Evolutionary conservation across 352 stramenopile genomes (phyloP), one percentile per base, ranked within the genome.

Genomic region (Pythium graminicola): DNA sequence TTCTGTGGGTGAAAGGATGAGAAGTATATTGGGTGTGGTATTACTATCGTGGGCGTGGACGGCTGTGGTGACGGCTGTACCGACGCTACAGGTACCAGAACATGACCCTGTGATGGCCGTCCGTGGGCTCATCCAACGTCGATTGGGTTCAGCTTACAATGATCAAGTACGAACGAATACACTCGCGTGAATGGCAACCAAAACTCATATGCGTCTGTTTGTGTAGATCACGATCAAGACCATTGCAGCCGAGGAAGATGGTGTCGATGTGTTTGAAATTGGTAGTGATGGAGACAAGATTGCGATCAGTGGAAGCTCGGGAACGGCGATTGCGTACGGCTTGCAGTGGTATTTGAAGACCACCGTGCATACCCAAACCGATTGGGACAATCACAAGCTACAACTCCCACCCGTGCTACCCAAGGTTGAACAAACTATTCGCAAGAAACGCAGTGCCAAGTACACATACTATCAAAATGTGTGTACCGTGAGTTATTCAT

Each of bases 381-480:
- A 91, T 61, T 91, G 80, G 80, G 71, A 89, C 66, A 76, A 86
- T 56, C 77, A 91, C 61, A 66, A 68, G 49, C 66, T 88, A 23
- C 68, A 76, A n/a, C 56, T 91, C 0, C 78, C 81, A 1, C 41
- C 63, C 6, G 57, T 67, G 13, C 66, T 91, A n/a, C 76, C 76
- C 2, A 69, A 55, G 8, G 65, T 83, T 4, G 46, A 70, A 2
- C 39, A 55, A 9, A 29, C 28, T 0, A 61, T 75, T 17, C 71
- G 63, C 16, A 65, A 86, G 38, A 71, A 86, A 64, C 76, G 82
- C 33, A 73, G 52, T 35, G 36, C 79, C 55, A 82, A 85, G 55
- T 95, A 89, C 62, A 81, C 80, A 27, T 96, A 97, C 71, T 92
- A 95, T 57, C 84, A 93, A 57, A 97, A 97, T 61, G 86, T 96